Evolutionary conservation across 805 yeast genomes (phyloP).

Genomic region (Wickerhamiella kurtzmanii): DNA sequence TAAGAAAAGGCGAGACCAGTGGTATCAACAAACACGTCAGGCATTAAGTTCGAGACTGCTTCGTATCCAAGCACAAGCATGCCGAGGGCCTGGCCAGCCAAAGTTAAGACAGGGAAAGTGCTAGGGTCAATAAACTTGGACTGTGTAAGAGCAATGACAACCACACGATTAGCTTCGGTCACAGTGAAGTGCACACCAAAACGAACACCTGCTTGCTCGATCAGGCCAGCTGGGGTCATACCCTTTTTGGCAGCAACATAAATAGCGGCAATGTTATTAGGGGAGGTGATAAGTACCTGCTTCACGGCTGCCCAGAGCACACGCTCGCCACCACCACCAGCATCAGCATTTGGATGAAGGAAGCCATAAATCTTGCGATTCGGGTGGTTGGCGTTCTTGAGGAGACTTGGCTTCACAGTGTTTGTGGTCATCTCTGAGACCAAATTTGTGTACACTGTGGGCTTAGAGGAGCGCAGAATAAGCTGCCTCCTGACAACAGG

Average conservation of each 20-base stretch:
- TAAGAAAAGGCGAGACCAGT: constrained; percentile 87
- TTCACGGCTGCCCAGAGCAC: constrained; percentile 91
- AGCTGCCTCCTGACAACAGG: constrained; percentile 30
- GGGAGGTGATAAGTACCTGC: constrained; percentile 39
- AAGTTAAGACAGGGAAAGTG: constrained; percentile 67
- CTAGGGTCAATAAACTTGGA: constrained; percentile 52
- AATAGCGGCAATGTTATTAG: constrained; percentile 44
- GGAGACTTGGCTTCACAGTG: constrained; percentile 3
- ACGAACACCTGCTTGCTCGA: constrained; percentile 31
- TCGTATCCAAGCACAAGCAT: constrained; percentile 54
- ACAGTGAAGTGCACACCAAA: constrained; percentile 39
- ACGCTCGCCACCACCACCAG: constrained; percentile 97
- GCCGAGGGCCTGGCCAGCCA: constrained; percentile 80
- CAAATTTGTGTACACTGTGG: constrained; percentile 20
- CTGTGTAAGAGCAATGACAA: constrained; percentile 44
- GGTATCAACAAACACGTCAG: constrained; percentile 90
- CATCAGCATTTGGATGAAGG: constrained; percentile 90
- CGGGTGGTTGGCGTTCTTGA: constrained; percentile 3
- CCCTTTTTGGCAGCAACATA: constrained; percentile 47
- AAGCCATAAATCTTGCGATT: constrained; percentile 50
- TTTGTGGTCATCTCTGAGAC: constrained; percentile 8
- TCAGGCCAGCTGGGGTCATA: constrained; percentile 35
- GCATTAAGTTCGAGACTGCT: constrained; percentile 52
- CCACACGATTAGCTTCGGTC: constrained; percentile 38
- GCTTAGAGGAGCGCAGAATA: constrained; percentile 24